Evolutionary conservation across 768 basidiomycete genomes (phyloP), one percentile per base, ranked within the genome.

Genomic region (Pisolithus albus): DNA sequence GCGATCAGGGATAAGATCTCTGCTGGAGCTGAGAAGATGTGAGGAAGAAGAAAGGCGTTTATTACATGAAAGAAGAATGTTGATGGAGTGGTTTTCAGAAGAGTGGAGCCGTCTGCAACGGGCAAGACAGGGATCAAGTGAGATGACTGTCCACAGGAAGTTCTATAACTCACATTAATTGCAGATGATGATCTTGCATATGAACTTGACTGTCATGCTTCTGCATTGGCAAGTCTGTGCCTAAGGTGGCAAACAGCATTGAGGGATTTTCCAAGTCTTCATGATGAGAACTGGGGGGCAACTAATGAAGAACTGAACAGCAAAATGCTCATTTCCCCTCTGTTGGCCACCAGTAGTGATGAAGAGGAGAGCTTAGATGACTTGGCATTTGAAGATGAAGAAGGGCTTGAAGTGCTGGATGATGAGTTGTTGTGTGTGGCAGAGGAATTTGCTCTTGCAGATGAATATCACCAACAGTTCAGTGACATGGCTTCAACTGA

Each of bases 11-110:
- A 64, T 64, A 26, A 23, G 30, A n/a, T 52, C 51, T 1, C 16
- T 59, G n/a, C 40, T 64, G 7, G 54, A 65, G 7, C 23, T 52
- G 19, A 60, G 68, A 15, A 50, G 60, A 1, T 66, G 65, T 46
- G 21, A 46, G 9, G 67, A 72, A 48, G 68, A 72, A 45, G 55
- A 54, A 10, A 45, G n/a, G 9, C 28, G 45, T 15, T 39, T 70
- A 19, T 11, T 15, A n/a, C 34, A 23, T 6, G 63, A 66, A 50
- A n/a, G 55, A 24, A 24, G 34, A 15, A 39, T 51, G 11, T 45
- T 70, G 56, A 59, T 58, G 44, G 54, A 54, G 28, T 70, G 67
- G 68, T 53, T 62, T 43, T 24, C 46, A 5, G 59, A 58, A 41
- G 66, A 70, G 39, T 70, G 67, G 67, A 42, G n/a, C 2, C 9